Percentiles rank a stretch among this genome's conserved stretches.
phyloP scores from a whole-genome alignment of 2,329 filamentous ascomycete genomes.

The Orbilia blumenaviensis region DNA sequence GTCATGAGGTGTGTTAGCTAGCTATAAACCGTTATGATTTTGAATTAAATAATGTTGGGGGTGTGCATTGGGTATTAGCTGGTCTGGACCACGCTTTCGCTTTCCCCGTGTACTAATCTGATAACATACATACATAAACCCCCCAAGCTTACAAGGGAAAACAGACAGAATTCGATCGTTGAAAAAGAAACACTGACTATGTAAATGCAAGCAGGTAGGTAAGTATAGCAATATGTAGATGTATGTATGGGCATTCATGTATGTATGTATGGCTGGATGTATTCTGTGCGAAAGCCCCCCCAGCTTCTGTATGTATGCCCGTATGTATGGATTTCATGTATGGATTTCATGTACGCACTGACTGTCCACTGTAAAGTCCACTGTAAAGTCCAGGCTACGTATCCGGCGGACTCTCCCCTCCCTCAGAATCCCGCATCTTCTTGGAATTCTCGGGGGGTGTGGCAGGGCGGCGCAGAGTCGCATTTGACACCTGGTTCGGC shows the following conservation, averaged over 20 bases:
- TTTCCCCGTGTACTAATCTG: too few species aligned
- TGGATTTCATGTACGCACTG: not conserved
- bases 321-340: not conserved
- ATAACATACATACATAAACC: too few species aligned
- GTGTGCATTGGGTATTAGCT: too few species aligned
- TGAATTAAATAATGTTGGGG: too few species aligned
- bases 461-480: constrained; percentile 31
- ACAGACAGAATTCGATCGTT: not conserved
- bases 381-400: not conserved
- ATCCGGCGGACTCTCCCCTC: constrained; percentile 7
- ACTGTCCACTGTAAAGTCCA: not conserved
- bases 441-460: not conserved
- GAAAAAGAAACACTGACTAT: not conserved
- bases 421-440: not conserved
- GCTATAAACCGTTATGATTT: too few species aligned
- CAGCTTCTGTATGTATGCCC: too few species aligned
- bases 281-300: too few species aligned
- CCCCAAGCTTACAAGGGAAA: too few species aligned
- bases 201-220: not conserved
- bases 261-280: not conserved
- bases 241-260: not conserved
- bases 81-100: too few species aligned
- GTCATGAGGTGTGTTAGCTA: too few species aligned
- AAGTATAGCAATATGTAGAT: not conserved
- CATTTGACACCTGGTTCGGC: constrained; percentile 43